phyloP scores from a whole-genome alignment of 805 yeast genomes.

The Lipomyces yamanashiensis region DNA sequence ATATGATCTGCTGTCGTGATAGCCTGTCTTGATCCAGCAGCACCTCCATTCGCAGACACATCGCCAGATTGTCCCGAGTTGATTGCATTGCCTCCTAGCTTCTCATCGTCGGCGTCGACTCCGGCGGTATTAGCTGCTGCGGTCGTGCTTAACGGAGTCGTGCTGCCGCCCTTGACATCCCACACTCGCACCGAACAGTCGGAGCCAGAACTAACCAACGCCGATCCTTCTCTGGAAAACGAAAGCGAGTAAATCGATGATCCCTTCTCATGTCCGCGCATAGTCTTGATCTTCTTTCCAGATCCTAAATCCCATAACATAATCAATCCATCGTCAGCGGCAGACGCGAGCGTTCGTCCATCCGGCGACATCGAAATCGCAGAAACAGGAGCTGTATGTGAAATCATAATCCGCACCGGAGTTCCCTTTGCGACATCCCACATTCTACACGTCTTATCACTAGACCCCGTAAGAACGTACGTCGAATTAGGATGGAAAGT shows the following conservation, averaged over 20 bases:
- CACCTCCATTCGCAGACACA: conserved; percentile 28
- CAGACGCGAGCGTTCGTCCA: conserved; percentile 95
- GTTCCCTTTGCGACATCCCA: conserved; percentile 94
- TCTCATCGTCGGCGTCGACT: background rate
- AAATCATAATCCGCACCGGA: conserved; percentile 88
- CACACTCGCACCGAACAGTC: conserved; percentile 93
- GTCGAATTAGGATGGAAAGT: conserved; percentile 96
- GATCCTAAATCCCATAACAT: conserved; percentile 94
- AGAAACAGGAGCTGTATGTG: conserved; percentile 88
- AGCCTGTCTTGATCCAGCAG: conserved; percentile 53
- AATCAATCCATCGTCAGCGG: conserved; percentile 80
- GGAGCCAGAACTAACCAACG: conserved; percentile 88
- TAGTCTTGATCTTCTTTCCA: conserved; percentile 82
- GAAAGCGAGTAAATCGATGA: conserved; percentile 81
- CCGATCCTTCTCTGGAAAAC: conserved; percentile 85
- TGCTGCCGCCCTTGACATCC: conserved; percentile 82
- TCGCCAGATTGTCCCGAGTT: conserved; percentile 9
- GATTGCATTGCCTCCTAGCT: background rate
- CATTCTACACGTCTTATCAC: conserved; percentile 95
- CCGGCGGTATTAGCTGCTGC: background rate
- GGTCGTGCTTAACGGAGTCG: conserved; percentile 22
- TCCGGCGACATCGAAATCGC: conserved; percentile 91
- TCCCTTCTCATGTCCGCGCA: conserved; percentile 89
- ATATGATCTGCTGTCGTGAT: conserved; percentile 87
- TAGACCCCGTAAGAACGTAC: conserved; percentile 91